phyloP scores from a whole-genome alignment of 2,329 filamentous ascomycete genomes.

The Dothidotthia symphoricarpi region DNA sequence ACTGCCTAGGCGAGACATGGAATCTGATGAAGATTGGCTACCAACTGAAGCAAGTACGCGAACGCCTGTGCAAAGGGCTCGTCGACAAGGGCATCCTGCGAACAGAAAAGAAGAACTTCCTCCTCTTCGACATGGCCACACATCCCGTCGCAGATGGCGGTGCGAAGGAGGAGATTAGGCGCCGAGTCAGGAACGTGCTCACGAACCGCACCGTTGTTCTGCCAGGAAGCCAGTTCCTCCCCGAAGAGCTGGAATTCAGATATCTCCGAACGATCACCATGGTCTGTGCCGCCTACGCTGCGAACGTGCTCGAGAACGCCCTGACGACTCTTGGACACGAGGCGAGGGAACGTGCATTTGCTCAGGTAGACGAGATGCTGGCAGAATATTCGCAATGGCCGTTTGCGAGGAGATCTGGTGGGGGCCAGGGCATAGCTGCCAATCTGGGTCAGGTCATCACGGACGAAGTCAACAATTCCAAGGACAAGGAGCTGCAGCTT shows the following conservation, averaged over 20 bases:
- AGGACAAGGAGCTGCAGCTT: conserved; percentile 93
- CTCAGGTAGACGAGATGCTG: conserved; percentile 92
- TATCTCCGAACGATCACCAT: conserved; percentile 89
- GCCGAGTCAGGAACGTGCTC: conserved; percentile 86
- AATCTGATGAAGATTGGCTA: conserved; percentile 99
- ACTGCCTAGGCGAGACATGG: conserved; percentile 84
- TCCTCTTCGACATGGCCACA: conserved; percentile 99
- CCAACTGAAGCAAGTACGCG: conserved; percentile 97
- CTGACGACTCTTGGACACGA: conserved; percentile 91
- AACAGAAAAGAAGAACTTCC: conserved; percentile 98
- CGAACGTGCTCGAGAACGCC: conserved; percentile 98
- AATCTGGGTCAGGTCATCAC: conserved; percentile 84
- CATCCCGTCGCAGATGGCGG: conserved; percentile 95
- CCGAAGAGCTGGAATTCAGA: conserved; percentile 90
- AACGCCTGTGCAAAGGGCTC: conserved; percentile 92
- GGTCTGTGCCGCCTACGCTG: conserved; percentile 97
- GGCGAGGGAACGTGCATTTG: conserved; percentile 88
- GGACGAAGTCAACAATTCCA: conserved; percentile 81
- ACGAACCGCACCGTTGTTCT: conserved; percentile 93
- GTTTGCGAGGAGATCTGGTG: conserved; percentile 76
- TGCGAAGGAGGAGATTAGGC: conserved; percentile 95
- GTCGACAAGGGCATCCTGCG: conserved; percentile 98
- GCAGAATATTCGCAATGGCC: conserved; percentile 98
- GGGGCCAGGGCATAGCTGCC: conserved; percentile 80
- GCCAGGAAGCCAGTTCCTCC: conserved; percentile 80